Evolutionary conservation across 352 stramenopile species (phyloP), one percentile per base, ranked within the genome.

Genomic region (Phytophthora litchii): DNA sequence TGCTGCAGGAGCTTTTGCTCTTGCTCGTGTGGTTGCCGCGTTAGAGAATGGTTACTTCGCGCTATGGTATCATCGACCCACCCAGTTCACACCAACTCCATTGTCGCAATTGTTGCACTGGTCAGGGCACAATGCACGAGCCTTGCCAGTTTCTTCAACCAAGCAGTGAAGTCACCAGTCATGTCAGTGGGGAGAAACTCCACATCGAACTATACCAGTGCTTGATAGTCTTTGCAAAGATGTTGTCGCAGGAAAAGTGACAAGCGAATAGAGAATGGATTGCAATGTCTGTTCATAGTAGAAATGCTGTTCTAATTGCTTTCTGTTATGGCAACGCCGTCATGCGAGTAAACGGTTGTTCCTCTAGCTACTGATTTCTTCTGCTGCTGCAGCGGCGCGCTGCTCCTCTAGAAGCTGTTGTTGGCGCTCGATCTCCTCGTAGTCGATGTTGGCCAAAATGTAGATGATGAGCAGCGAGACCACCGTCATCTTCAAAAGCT

Each of bases 381-480:
- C 44, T 0, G 59, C 53, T 0, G 51, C 70, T 1, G 57, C 55
- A 36, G 60, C 67, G 20, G 59, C 59, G 12, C 72, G 64, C 35
- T 79, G 64, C 37, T 88, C 80, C 50, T 93, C 85, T 7, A 91
- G 46, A 20, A 95, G 73, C 54, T 86, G 76, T 64, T 95, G 87
- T 67, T 95, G 87, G 19, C 87, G 87, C 67, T 95, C 85, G 54
- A 95, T 91, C 60, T 95, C 87, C 36, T 95, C 87, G 45, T 95
- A 95, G 59, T 95, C 87, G 43, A 95, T 93, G 79, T 95, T 95
- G 14, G 87, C 76, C 14, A 95, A 56, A 20, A 94, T 46, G 76
- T 92, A 96, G 53, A 96, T 94, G 74, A 96, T 82, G 25, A 88
- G 50, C 10, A 94, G 58, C 64, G 86, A 92, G 16, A 96, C 70